Evolutionary conservation across 2,329 filamentous ascomycete species (phyloP).

Genomic region (Basipetospora sp.): DNA sequence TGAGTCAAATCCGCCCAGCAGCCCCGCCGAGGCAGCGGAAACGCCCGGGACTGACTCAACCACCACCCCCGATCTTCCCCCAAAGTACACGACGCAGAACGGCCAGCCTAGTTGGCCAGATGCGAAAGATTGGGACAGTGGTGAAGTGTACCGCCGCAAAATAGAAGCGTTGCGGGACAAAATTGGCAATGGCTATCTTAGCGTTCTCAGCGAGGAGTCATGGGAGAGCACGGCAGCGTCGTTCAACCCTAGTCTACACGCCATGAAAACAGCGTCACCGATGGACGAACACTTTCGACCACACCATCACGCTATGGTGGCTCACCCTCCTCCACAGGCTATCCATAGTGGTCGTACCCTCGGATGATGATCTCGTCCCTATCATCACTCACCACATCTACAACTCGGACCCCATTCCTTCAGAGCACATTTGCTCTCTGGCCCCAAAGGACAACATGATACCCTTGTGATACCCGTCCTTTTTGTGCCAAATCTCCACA

Average conservation of each 20-base stretch:
- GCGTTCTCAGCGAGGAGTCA: slow-evolving; percentile 65
- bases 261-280: background rate
- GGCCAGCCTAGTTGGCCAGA: slow-evolving; percentile 16
- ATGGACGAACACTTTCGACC: slow-evolving; percentile 3
- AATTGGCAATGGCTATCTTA: slow-evolving; percentile 77
- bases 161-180: slow-evolving; percentile 75
- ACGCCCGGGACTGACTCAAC: slow-evolving; percentile 24
- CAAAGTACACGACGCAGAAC: slow-evolving; percentile 12
- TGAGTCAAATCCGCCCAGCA: background rate
- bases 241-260: background rate
- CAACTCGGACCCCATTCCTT: too few species aligned
- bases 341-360: slow-evolving; percentile 40
- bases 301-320: slow-evolving; percentile 1
- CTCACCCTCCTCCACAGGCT: slow-evolving; percentile 23
- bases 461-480: slow-evolving; percentile 16
- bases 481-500: background rate
- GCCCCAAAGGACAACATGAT: slow-evolving; percentile 9
- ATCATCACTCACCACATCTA: too few species aligned
- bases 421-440: too few species aligned
- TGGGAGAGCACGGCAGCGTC: slow-evolving; percentile 35
- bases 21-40: slow-evolving; percentile 9
- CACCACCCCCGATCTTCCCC: slow-evolving; percentile 19
- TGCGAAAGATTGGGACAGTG: slow-evolving; percentile 48
- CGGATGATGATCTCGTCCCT: slow-evolving; percentile 21
- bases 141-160: slow-evolving; percentile 73